Base-by-base conservation (phyloP, 345 rosid genomes). In the Bretschneidera sinensis region DNA sequence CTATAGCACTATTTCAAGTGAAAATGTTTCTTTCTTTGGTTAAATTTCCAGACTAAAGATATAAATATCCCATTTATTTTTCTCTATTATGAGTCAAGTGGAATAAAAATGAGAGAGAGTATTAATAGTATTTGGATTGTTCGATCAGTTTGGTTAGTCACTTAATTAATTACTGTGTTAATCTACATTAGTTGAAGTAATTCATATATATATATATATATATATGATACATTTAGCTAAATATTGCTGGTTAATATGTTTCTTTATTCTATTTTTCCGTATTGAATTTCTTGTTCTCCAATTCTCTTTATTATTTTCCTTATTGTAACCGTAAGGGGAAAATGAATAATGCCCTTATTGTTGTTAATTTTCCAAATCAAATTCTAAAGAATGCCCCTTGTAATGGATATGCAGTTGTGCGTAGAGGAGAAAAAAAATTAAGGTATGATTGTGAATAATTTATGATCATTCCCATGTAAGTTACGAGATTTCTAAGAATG, bases 1-100 rank as follows among this genome's bases (percentile, higher is more conserved):
- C 65, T 92, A 78, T 57, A 80, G 75, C 70, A 70, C 76, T 65
- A 84, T 84, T 73, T 76, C 88, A 23, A 83, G 75, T 70, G 89
- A 85, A 55, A 82, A 89, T 74, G 76, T 79, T 67, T 69, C 96
- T 17, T 89, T 81, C 62, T 92, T 89, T 65, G 83, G 92, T 62
- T 88, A 77, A 73, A 50, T 54, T 72, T 50, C 51, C 45, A 58
- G 62, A 31, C 17, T 61, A 53, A 64, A 71, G 15, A 61, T 52
- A n/a, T n/a, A n/a, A n/a, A 60, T 25, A 71, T 66, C 71, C 71
- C 63, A 82, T 74, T 78, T 74, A 57, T 66, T 71, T 76, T 70
- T 78, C 71, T 17, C 43, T 61, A 62, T 55, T 19, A 61, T 45
- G 43, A 70, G 39, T 67, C 54, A 61, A 24, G 51, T 51, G 48